Percentiles rank a stretch among this genome's conserved stretches.
phyloP scores from a whole-genome alignment of 352 stramenopile species.

The Phytopythium mirpurense region DNA sequence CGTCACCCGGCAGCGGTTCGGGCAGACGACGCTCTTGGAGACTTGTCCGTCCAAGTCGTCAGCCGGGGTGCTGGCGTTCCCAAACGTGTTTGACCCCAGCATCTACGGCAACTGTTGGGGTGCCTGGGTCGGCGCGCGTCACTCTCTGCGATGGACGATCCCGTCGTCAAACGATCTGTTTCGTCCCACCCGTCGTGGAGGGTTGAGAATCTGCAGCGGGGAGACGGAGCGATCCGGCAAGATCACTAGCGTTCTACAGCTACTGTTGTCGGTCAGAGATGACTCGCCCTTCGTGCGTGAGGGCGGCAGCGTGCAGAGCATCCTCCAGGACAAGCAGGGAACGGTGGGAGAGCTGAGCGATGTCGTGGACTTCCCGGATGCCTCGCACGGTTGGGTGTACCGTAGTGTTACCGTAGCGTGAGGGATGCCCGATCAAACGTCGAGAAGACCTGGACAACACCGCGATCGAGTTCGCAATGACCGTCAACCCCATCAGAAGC shows the following conservation, averaged over 20 bases:
- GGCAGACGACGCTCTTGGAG: constrained; percentile 15
- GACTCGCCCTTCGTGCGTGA: constrained; percentile 19
- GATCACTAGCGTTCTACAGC: constrained; percentile 22
- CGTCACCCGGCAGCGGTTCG: neutral
- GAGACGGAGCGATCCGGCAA: constrained; percentile 13
- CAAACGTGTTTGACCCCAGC: constrained; percentile 29
- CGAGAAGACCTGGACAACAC: constrained; percentile 22
- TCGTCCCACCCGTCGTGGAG: constrained; percentile 32
- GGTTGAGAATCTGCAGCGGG: constrained; percentile 22
- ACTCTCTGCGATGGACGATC: constrained; percentile 9
- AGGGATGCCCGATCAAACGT: constrained; percentile 20
- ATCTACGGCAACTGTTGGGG: constrained; percentile 14
- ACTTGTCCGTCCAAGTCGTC: constrained; percentile 12
- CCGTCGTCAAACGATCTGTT: constrained; percentile 21
- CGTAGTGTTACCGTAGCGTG: constrained; percentile 37
- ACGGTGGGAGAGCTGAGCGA: constrained; percentile 10
- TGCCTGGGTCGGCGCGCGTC: constrained; percentile 1
- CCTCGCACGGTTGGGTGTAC: constrained; percentile 42
- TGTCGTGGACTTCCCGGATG: constrained; percentile 27
- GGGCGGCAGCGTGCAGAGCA: constrained; percentile 23
- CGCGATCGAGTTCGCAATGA: constrained; percentile 16
- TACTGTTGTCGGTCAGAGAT: constrained; percentile 28
- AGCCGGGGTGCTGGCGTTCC: constrained; percentile 30
- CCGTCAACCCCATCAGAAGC: constrained; percentile 12
- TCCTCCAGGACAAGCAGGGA: constrained; percentile 8